Percentiles rank a stretch among this genome's conserved stretches.
Evolutionary conservation across 768 basidiomycete species (phyloP).

Genomic region (Psilocybe azurescens): DNA sequence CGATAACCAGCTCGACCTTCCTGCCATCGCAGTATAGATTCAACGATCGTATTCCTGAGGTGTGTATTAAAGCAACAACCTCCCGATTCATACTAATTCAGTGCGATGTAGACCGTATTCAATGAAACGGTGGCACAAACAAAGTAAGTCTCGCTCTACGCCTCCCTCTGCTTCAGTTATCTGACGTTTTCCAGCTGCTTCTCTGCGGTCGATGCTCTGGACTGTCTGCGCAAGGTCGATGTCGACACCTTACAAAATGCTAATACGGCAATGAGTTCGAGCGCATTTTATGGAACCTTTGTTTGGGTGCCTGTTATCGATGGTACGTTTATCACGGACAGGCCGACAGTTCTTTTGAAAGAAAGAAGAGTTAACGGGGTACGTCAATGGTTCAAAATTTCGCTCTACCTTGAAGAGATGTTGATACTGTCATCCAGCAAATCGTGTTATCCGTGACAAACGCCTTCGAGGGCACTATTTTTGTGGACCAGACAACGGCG

Average conservation of each 20-base stretch:
- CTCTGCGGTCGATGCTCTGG: slow-evolving; percentile 34
- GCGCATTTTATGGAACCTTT: slow-evolving; percentile 44
- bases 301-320: slow-evolving; percentile 52
- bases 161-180: background rate
- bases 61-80: slow-evolving; percentile 12
- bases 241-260: slow-evolving; percentile 33
- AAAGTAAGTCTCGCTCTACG: background rate
- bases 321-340: slow-evolving; percentile 47
- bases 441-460: slow-evolving; percentile 45
- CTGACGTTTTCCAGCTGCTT: slow-evolving; percentile 35
- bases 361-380: slow-evolving; percentile 25
- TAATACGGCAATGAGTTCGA: slow-evolving; percentile 35
- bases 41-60: slow-evolving; percentile 46
- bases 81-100: slow-evolving; percentile 10
- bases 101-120: slow-evolving; percentile 17
- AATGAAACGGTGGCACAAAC: slow-evolving; percentile 8
- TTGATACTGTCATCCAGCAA: slow-evolving; percentile 26
- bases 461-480: slow-evolving; percentile 39
- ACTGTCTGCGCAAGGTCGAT: slow-evolving; percentile 44
- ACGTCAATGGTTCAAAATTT: background rate
- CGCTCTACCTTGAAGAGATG: background rate
- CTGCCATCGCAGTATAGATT: slow-evolving; percentile 52
- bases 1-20: slow-evolving; percentile 50
- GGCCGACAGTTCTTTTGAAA: slow-evolving; percentile 42
- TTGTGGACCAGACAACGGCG: slow-evolving; percentile 39